These are phyloP conservation scores for Xylaria sp. DNA, from an alignment of 495 filamentous ascomycete species.

Conservation along the genomic window DNA sequence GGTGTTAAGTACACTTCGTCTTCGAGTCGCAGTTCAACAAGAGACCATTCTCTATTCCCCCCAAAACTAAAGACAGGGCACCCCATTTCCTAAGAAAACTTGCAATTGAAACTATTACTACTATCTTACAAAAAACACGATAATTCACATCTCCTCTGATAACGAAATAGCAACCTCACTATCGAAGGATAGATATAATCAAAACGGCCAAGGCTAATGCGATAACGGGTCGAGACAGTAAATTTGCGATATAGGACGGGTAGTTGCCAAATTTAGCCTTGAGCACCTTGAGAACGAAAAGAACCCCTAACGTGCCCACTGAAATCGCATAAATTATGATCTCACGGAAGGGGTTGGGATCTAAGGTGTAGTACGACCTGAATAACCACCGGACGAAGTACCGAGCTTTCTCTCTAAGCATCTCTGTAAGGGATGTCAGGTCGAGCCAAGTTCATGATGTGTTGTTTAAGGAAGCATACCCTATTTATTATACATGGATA, in stretches of 20 bases:
- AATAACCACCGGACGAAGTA: background rate
- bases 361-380: background rate
- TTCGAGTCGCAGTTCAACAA: background rate
- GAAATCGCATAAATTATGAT: background rate
- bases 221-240: constrained; percentile 11
- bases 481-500: background rate
- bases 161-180: background rate
- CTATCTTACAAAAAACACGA: background rate
- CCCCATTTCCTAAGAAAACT: background rate
- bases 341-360: constrained; percentile 8
- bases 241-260: background rate
- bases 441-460: background rate
- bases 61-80: background rate
- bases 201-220: background rate
- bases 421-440: background rate
- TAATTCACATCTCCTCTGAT: background rate
- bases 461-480: background rate
- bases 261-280: constrained; percentile 5
- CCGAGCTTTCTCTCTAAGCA: background rate
- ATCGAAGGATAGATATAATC: background rate
- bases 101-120: background rate
- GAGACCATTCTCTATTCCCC: background rate
- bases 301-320: constrained; percentile 1
- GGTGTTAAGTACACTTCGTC: background rate
- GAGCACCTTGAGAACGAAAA: background rate